phyloP scores from a whole-genome alignment of 257 asterid genomes.

The Nicotiana paniculata region DNA sequence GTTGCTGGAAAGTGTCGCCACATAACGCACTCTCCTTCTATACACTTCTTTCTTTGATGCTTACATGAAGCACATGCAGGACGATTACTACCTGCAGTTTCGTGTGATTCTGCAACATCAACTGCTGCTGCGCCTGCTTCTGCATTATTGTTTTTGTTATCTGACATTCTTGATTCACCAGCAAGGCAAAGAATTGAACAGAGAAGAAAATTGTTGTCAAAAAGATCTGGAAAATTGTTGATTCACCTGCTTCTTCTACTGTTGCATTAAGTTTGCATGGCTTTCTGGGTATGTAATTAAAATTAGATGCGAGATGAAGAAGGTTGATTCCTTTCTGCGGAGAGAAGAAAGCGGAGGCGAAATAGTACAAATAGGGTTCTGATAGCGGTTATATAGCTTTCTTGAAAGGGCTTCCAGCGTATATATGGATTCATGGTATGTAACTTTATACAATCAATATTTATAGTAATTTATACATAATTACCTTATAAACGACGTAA shows the following conservation, averaged over 20 bases:
- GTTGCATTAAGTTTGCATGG: background rate
- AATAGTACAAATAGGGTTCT: constrained; percentile 4
- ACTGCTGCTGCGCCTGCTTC: no score
- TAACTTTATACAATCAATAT: background rate
- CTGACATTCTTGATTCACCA: background rate
- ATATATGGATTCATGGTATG: background rate
- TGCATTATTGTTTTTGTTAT: background rate
- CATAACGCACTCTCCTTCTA: constrained; percentile 10
- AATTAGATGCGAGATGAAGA: background rate
- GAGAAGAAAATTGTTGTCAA: background rate
- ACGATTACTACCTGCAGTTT: background rate
- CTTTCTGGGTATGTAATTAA: background rate
- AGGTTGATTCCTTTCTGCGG: background rate
- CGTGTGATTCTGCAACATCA: background rate
- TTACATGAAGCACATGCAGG: constrained; percentile 39
- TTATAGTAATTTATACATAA: background rate
- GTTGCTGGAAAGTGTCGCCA: constrained; percentile 21
- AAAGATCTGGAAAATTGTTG: background rate
- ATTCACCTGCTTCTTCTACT: no score
- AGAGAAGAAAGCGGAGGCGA: constrained; percentile 3
- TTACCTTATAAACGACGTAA: background rate
- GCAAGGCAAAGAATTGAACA: background rate
- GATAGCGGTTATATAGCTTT: background rate
- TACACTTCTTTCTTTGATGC: constrained; percentile 31
- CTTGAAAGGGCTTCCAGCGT: background rate